Percentiles rank a stretch among this genome's conserved stretches.
phyloP scores from a whole-genome alignment of 345 rosid genomes.

The Populus pruinosa region DNA sequence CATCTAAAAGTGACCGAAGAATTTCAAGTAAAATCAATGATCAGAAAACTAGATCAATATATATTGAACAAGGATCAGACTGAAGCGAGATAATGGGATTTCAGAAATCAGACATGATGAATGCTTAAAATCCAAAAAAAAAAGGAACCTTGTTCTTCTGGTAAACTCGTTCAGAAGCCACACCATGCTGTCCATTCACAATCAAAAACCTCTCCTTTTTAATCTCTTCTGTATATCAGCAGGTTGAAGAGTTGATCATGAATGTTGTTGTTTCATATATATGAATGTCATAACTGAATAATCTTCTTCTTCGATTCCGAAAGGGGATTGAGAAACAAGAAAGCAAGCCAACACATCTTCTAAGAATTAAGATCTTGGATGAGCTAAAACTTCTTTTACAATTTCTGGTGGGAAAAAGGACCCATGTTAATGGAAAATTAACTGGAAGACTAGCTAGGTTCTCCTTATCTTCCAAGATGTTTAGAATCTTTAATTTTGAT shows the following conservation, averaged over 20 bases:
- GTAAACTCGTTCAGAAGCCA: conserved; percentile 35
- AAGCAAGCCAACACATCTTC: too few species aligned
- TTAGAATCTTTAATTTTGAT: neutral
- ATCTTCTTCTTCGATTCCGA: too few species aligned
- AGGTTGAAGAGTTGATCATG: conserved; percentile 59
- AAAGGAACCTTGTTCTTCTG: conserved; percentile 39
- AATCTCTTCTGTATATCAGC: conserved; percentile 73
- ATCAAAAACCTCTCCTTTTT: conserved; percentile 80
- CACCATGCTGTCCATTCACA: conserved; percentile 36
- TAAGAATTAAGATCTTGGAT: too few species aligned
- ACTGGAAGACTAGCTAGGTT: neutral
- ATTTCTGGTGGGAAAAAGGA: too few species aligned
- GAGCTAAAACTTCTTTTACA: too few species aligned
- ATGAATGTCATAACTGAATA: conserved; percentile 21
- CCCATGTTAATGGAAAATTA: too few species aligned
- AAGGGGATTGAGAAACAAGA: too few species aligned
- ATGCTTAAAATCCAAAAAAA: neutral
- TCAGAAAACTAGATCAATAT: neutral
- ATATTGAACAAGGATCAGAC: neutral
- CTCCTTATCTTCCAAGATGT: neutral
- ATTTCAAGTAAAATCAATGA: neutral
- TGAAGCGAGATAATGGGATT: neutral
- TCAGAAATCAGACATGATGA: neutral
- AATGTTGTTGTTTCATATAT: conserved; percentile 75
- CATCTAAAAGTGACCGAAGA: neutral